Evolutionary conservation across 495 filamentous ascomycete species (phyloP).

Genomic region (Talaromyces adpressus): DNA sequence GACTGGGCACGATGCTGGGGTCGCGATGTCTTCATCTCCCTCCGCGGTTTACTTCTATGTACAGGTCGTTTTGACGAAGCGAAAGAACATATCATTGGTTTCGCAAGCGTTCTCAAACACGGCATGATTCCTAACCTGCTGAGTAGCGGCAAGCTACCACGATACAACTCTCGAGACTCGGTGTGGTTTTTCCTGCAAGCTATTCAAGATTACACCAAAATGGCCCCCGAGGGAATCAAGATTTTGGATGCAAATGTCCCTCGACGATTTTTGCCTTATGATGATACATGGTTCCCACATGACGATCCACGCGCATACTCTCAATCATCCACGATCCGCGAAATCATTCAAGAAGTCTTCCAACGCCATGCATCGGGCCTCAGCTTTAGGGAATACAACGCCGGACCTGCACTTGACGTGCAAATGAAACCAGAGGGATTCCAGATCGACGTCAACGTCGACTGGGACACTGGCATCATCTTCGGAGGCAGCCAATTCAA

Average conservation of each 20-base stretch:
- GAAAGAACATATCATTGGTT: conserved; percentile 88
- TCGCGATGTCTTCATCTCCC: conserved; percentile 91
- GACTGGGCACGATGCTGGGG: conserved; percentile 98
- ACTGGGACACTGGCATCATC: conserved; percentile 89
- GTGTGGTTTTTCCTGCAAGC: conserved; percentile 96
- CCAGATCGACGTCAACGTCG: conserved; percentile 79
- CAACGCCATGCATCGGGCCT: conserved; percentile 86
- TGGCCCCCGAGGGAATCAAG: conserved; percentile 70
- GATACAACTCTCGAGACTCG: conserved; percentile 96
- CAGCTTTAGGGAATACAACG: conserved; percentile 91
- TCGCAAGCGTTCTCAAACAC: conserved; percentile 94
- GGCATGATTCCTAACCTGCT: conserved; percentile 98
- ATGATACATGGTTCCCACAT: conserved; percentile 83
- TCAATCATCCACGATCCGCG: conserved; percentile 67
- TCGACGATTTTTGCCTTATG: conserved; percentile 88
- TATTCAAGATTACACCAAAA: conserved; percentile 85
- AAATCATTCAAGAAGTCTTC: conserved; percentile 87
- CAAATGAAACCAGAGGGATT: conserved; percentile 95
- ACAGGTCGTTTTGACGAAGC: conserved; percentile 85
- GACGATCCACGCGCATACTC: conserved; percentile 85
- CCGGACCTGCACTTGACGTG: conserved; percentile 75
- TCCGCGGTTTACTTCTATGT: conserved; percentile 81
- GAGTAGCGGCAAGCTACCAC: conserved; percentile 72
- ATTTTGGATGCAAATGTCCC: conserved; percentile 72
- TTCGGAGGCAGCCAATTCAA: conserved; percentile 92